These are phyloP conservation scores for Daldinia concentrica DNA, from an alignment of 495 filamentous ascomycete genomes.

Conservation along the genomic window DNA sequence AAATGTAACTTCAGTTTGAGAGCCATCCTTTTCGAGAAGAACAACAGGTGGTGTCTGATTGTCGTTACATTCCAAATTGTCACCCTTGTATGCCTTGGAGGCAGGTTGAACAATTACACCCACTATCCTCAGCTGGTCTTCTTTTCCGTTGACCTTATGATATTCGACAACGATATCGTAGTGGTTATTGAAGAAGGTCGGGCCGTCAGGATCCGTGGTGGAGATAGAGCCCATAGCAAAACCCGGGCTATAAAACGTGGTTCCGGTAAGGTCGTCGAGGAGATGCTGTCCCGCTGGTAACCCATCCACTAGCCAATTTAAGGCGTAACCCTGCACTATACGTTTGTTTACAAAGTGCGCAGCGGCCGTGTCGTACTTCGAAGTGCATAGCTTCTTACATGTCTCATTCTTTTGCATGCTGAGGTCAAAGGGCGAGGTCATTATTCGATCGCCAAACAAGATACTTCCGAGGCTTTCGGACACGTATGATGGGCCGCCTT, in stretches of 20 bases:
- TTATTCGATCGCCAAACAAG: conserved; percentile 94
- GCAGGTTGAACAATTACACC: conserved; percentile 86
- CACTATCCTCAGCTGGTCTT: conserved; percentile 81
- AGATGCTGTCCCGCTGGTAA: conserved; percentile 86
- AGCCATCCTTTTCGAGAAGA: conserved; percentile 66
- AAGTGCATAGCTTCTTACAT: conserved; percentile 80
- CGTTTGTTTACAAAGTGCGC: conserved; percentile 82
- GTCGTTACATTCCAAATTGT: conserved; percentile 70
- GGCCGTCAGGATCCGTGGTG: conserved; percentile 57
- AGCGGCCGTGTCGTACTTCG: conserved; percentile 70
- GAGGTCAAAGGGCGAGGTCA: conserved; percentile 88
- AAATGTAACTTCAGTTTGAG: conserved; percentile 71
- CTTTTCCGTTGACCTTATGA: conserved; percentile 70
- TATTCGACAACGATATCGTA: conserved; percentile 95
- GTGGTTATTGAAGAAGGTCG: conserved; percentile 83
- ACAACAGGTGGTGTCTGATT: conserved; percentile 59
- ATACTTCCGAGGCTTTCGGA: conserved; percentile 95
- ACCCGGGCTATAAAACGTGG: conserved; percentile 84
- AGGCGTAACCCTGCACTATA: conserved; percentile 82
- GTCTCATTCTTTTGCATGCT: conserved; percentile 84
- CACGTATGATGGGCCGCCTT: conserved; percentile 75
- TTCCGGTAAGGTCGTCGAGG: conserved; percentile 73
- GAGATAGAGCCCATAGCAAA: conserved; percentile 78
- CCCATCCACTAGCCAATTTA: conserved; percentile 97
- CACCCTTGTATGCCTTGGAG: conserved; percentile 70